Percentiles rank a stretch among this genome's conserved stretches.
phyloP scores from a whole-genome alignment of 75 land plant species.

The Picea glauca region DNA sequence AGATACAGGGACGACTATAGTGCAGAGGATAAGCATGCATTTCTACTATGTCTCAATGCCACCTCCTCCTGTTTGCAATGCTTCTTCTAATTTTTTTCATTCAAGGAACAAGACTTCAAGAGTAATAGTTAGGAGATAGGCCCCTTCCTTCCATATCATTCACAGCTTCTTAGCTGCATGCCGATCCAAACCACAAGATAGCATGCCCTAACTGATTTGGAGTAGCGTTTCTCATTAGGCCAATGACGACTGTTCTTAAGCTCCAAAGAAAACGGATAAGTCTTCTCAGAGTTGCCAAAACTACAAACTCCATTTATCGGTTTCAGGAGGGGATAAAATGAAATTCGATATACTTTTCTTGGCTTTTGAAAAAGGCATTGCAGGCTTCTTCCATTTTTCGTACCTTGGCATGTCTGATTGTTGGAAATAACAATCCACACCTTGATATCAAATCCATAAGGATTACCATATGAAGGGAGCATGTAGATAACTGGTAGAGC shows the following conservation, averaged over 20 bases:
- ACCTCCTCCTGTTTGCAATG: not conserved
- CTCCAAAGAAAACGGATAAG: constrained; percentile 37
- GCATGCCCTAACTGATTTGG: constrained; percentile 46
- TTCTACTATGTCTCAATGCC: not conserved
- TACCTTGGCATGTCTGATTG: constrained; percentile 38
- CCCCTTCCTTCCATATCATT: constrained; percentile 60
- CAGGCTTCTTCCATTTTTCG: constrained; percentile 50
- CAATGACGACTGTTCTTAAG: constrained; percentile 44
- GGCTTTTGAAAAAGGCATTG: constrained; percentile 38
- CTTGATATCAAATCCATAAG: too few species aligned
- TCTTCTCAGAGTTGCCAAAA: constrained; percentile 47
- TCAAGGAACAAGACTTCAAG: constrained; percentile 27
- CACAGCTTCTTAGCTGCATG: constrained; percentile 36
- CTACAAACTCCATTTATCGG: constrained; percentile 50
- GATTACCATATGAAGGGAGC: too few species aligned
- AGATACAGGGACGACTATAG: not conserved
- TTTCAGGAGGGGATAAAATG: constrained; percentile 33
- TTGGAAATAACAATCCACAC: too few species aligned
- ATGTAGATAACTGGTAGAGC: too few species aligned
- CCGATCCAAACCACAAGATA: constrained; percentile 49
- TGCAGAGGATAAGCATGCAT: not conserved
- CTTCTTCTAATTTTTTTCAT: constrained; percentile 44
- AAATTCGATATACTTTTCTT: constrained; percentile 36
- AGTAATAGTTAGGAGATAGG: constrained; percentile 36
- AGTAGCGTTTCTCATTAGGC: constrained; percentile 43